Base-by-base conservation (phyloP, 805 yeast species). In the Sugiyamaella valdiviana region DNA sequence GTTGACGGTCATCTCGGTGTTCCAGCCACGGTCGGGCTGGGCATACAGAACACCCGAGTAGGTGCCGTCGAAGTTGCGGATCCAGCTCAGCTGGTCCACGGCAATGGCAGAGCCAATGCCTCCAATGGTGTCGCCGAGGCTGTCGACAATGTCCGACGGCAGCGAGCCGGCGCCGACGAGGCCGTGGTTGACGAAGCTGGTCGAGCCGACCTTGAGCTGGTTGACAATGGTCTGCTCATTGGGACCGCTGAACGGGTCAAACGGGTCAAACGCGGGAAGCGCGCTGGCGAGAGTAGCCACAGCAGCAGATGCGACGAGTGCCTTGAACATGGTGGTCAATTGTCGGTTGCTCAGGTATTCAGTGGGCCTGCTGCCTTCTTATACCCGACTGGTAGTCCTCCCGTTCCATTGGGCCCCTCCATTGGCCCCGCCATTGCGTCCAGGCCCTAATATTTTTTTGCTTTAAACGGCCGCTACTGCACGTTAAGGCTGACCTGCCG, bases 11-110 rank as follows among this genome's bases (percentile, higher is more conserved):
- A 12, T 10, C 42, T 41, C 52, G 32, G 55, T 51, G 39, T 51
- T 51, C 55, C 55, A 51, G 39, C 55, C 55, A 32, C 55, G 41
- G 22, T 51, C 55, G 5, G 55, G 55, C 48, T 48, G 52, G 5
- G 50, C 51, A 43, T 49, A 51, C 40, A 51, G 40, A n/a, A 36
- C 44, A 17, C 52, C 54, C 12, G 35, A 15, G 42, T 53, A 53
- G 37, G 45, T 29, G 14, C 50, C 54, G 17, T 48, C 49, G 6
- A 21, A 19, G 16, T 42, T 40, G 6, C 22, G 23, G 7, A 9
- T 35, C 50, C 50, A 51, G 20, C 46, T 24, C 12, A 22, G 3
- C 44, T 43, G 52, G 39, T 51, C 51, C 15, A 51, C 17, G 12
- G 55, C 49, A 21, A 51, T 49, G 6, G 50, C 55, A 9, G 55